Percentiles rank a stretch among this genome's conserved stretches.
These are phyloP conservation scores for Tausonia pullulans DNA, from an alignment of 1,284 basidiomycete genomes.

Conservation along the genomic window DNA sequence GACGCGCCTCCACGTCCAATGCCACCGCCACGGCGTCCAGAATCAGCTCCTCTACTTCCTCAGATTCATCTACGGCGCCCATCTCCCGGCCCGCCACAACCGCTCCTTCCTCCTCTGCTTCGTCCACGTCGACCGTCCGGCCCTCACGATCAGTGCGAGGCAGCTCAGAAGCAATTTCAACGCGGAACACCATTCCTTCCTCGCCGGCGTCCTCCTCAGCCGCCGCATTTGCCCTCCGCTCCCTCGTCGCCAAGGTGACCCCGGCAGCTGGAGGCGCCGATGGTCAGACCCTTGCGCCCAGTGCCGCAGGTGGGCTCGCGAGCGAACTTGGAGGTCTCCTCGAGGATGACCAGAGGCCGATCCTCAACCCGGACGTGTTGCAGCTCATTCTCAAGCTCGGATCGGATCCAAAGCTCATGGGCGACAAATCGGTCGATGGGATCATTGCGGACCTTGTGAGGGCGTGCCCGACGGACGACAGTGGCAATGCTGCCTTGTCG, in stretches of 20 bases:
- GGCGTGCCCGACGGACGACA: not conserved
- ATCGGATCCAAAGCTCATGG: not conserved
- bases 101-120: not conserved
- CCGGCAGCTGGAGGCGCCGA: too few relatives aligned
- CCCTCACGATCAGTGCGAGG: not conserved
- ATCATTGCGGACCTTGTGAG: not conserved
- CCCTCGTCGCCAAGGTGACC: not conserved
- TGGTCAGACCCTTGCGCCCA: too few relatives aligned
- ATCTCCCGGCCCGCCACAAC: not conserved
- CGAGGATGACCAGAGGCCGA: too few relatives aligned
- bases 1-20: too few relatives aligned
- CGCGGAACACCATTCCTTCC: not conserved
- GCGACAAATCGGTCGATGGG: not conserved
- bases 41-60: not conserved
- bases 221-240: not conserved
- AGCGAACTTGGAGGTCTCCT: too few relatives aligned
- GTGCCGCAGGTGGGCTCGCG: too few relatives aligned
- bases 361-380: too few relatives aligned
- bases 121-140: not conserved
- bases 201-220: not conserved
- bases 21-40: too few relatives aligned
- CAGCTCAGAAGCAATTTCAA: not conserved
- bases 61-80: not conserved
- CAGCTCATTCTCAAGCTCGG: slow-evolving; percentile 1
- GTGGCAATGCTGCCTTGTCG: too few relatives aligned